Percentiles rank a stretch among this genome's conserved stretches.
These are phyloP conservation scores for Rhodocollybia butyracea DNA, from an alignment of 768 basidiomycete species.

Conservation along the genomic window DNA sequence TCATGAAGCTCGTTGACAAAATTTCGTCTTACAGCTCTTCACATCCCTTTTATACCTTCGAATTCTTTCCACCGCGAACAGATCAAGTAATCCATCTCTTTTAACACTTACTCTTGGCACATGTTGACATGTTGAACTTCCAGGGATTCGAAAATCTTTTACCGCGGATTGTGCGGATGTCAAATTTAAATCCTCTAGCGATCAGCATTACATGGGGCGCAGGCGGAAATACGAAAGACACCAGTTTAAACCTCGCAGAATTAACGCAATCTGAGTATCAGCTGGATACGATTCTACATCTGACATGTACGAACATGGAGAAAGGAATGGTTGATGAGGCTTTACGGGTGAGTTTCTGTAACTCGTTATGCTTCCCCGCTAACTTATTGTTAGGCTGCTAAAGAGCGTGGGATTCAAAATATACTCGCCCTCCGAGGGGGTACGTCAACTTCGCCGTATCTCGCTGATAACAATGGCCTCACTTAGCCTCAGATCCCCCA, in stretches of 20 bases:
- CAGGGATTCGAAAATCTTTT: constrained; percentile 92
- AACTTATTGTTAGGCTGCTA: constrained; percentile 55
- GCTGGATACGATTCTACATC: constrained; percentile 86
- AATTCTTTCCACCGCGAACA: constrained; percentile 96
- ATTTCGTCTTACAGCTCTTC: constrained; percentile 41
- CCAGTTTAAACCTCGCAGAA: constrained; percentile 83
- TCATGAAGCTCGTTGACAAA: constrained; percentile 75
- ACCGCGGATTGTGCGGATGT: constrained; percentile 80
- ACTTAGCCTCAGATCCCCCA: constrained; percentile 68
- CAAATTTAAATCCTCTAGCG: constrained; percentile 74
- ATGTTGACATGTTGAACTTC: constrained; percentile 8
- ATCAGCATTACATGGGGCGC: constrained; percentile 98
- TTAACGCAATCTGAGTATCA: constrained; percentile 70
- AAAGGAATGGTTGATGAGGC: constrained; percentile 82
- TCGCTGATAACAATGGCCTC: neutral
- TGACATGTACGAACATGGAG: constrained; percentile 98
- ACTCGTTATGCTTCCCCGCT: constrained; percentile 3
- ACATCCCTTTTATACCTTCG: constrained; percentile 87
- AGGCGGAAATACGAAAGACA: constrained; percentile 86
- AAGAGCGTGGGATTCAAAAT: constrained; percentile 79
- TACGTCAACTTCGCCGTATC: constrained; percentile 26
- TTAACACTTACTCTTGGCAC: constrained; percentile 2
- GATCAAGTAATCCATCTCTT: constrained; percentile 56
- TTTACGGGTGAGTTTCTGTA: constrained; percentile 57
- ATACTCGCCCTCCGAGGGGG: constrained; percentile 92